Evolutionary conservation across 371 early-diverging fungal species (phyloP), one percentile per base, ranked within the genome.

Genomic region (Rhizopus stolonifer): DNA sequence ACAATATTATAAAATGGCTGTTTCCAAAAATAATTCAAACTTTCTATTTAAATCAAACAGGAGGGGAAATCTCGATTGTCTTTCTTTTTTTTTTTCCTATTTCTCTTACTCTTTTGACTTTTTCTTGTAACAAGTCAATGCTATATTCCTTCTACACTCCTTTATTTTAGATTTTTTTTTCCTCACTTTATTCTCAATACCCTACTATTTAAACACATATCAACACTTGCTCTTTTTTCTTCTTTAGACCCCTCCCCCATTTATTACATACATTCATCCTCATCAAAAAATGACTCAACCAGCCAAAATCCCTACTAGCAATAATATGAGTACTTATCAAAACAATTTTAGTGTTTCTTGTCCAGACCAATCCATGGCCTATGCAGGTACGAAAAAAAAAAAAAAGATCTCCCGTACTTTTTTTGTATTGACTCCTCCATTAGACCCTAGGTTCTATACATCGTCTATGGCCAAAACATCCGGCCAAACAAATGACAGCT

Each of bases 361-460:
- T 46, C 36, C 54, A 44, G 61, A 62, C 40, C 67, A 58, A 38
- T 52, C 62, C 3, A 67, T 54, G 26, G 59, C 59, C 23, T 62
- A 59, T 49, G 49, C 67, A 52, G 58, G 65, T 64, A 61, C 10
- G 14, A 6, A 29, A 9, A 29, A 29, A 29, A 9, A 29, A 6
- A 29, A 11, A 15, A 15, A 36, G 5, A 4, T 3, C 36, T 14
- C 2, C 0, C 36, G 5, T n/a, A 36, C 36, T 36, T 40, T 38
- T 43, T 19, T 48, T 47, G 18, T 44, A 4, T 3, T 5, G 14
- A 33, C 13, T 29, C 19, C 32, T 39, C 40, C 44, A 13, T 22
- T 38, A 65, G 66, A 51, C 26, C 50, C 61, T 42, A 46, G 54
- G 18, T 65, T 65, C 32, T 65, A 65, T 50, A 45, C 60, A 22